Evolutionary conservation across 2,329 filamentous ascomycete genomes (phyloP).

Genomic region (Nannizziopsis barbatae): DNA sequence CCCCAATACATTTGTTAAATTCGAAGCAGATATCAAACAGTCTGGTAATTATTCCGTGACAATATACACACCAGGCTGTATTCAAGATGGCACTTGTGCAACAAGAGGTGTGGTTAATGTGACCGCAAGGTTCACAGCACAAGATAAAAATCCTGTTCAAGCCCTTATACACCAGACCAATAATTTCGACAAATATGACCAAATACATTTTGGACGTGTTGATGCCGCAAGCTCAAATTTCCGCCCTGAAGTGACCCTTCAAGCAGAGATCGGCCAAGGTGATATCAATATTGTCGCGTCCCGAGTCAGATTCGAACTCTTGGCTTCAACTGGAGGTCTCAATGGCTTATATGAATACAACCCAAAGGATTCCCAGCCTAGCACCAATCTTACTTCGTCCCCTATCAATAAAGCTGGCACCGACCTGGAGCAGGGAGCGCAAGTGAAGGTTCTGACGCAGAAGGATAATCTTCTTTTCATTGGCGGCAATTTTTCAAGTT

Average conservation of each 20-base stretch:
- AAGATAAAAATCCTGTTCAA: constrained; percentile 41
- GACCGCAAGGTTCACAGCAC: constrained; percentile 55
- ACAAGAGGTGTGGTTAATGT: constrained; percentile 73
- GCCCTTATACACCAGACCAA: constrained; percentile 77
- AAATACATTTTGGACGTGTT: constrained; percentile 75
- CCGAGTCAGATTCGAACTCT: constrained; percentile 60
- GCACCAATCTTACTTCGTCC: constrained; percentile 57
- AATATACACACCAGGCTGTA: constrained; percentile 85
- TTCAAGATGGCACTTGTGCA: constrained; percentile 63
- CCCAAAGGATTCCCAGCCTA: constrained; percentile 49
- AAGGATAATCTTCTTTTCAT: constrained; percentile 58
- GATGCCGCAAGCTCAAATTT: constrained; percentile 64
- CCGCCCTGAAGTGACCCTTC: constrained; percentile 67
- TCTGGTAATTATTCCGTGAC: constrained; percentile 86
- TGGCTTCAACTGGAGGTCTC: constrained; percentile 58
- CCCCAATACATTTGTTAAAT: constrained; percentile 58
- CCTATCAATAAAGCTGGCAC: constrained; percentile 65
- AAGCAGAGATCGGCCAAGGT: constrained; percentile 50
- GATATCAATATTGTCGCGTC: constrained; percentile 78
- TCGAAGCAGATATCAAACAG: constrained; percentile 72
- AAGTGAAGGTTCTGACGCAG: constrained; percentile 57
- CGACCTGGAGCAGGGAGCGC: constrained; percentile 55
- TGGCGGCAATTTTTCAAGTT: constrained; percentile 71
- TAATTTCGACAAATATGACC: constrained; percentile 91
- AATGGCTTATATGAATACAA: constrained; percentile 89